These are phyloP conservation scores for Ogataea nonfermentans DNA, from an alignment of 805 yeast genomes.

Conservation along the genomic window DNA sequence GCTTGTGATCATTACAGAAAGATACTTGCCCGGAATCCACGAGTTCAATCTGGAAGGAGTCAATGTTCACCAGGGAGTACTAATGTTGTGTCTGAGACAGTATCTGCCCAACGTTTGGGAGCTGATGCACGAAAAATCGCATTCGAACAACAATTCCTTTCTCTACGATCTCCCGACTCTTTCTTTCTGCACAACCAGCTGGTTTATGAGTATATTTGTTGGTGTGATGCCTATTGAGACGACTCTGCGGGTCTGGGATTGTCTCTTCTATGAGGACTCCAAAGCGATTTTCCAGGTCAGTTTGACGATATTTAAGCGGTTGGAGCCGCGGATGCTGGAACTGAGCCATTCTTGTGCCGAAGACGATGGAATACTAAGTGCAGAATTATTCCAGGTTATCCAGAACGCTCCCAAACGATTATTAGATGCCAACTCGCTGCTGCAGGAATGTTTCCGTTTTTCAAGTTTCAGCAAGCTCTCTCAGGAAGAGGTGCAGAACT, in stretches of 20 bases:
- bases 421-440: slow-evolving; percentile 64
- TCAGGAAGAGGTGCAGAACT: slow-evolving; percentile 77
- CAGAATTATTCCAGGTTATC: slow-evolving; percentile 68
- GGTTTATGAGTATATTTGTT: slow-evolving; percentile 98
- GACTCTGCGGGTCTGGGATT: slow-evolving; percentile 90
- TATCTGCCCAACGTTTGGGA: slow-evolving; percentile 81
- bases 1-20: slow-evolving; percentile 85
- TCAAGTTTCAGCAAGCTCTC: slow-evolving; percentile 52
- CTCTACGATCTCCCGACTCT: slow-evolving; percentile 82
- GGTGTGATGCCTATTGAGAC: slow-evolving; percentile 89
- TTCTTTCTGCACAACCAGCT: slow-evolving; percentile 89
- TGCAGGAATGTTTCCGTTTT: slow-evolving; percentile 69
- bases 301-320: slow-evolving; percentile 70
- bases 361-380: slow-evolving; percentile 29
- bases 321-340: slow-evolving; percentile 59
- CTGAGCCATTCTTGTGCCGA: slow-evolving; percentile 22
- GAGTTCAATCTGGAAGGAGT: slow-evolving; percentile 90
- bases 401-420: slow-evolving; percentile 78
- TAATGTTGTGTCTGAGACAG: slow-evolving; percentile 82
- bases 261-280: slow-evolving; percentile 88
- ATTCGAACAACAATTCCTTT: slow-evolving; percentile 40
- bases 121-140: slow-evolving; percentile 35
- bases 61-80: slow-evolving; percentile 89
- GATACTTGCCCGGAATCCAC: slow-evolving; percentile 87
- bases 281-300: slow-evolving; percentile 82